phyloP scores from a whole-genome alignment of 208 protist species.

The Trypanosoma scelopori region DNA sequence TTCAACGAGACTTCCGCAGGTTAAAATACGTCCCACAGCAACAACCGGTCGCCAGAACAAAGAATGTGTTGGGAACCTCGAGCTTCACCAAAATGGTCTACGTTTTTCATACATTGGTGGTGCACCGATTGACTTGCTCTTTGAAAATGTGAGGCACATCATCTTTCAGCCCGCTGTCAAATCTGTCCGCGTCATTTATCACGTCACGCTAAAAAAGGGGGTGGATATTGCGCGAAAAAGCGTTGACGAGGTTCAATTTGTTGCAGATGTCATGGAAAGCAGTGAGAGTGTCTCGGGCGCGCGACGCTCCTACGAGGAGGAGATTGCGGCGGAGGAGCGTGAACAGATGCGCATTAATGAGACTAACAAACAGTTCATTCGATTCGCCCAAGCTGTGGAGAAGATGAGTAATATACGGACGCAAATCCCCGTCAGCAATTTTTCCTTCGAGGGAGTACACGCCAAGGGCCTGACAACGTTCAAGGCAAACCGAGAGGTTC shows the following conservation, averaged over 20 bases:
- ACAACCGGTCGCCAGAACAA: slow-evolving; percentile 75
- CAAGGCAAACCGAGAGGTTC: slow-evolving; percentile 71
- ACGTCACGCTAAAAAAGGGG: slow-evolving; percentile 95
- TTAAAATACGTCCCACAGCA: slow-evolving; percentile 91
- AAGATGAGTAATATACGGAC: slow-evolving; percentile 69
- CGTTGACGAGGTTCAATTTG: slow-evolving; percentile 95
- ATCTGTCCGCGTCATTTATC: slow-evolving; percentile 92
- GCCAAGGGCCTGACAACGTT: slow-evolving; percentile 73
- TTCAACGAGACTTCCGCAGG: slow-evolving; percentile 70
- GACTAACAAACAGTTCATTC: slow-evolving; percentile 87
- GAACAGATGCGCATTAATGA: slow-evolving; percentile 64
- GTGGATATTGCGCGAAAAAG: slow-evolving; percentile 98
- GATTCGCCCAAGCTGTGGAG: slow-evolving; percentile 71
- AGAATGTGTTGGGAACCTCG: slow-evolving; percentile 85
- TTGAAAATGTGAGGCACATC: slow-evolving; percentile 96
- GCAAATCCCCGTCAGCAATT: slow-evolving; percentile 77
- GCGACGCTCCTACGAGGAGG: slow-evolving; percentile 71
- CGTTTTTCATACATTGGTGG: slow-evolving; percentile 89
- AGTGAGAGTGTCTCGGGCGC: slow-evolving; percentile 62
- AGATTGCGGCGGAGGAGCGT: slow-evolving; percentile 76
- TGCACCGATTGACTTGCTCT: slow-evolving; percentile 90
- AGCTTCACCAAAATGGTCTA: slow-evolving; percentile 96
- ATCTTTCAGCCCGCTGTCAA: slow-evolving; percentile 96
- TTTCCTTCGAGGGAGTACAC: slow-evolving; percentile 86
- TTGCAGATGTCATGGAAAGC: slow-evolving; percentile 95